Percentiles rank a stretch among this genome's conserved stretches.
Evolutionary conservation across 345 rosid species (phyloP).

Genomic region (Eucalyptus polyanthemos): DNA sequence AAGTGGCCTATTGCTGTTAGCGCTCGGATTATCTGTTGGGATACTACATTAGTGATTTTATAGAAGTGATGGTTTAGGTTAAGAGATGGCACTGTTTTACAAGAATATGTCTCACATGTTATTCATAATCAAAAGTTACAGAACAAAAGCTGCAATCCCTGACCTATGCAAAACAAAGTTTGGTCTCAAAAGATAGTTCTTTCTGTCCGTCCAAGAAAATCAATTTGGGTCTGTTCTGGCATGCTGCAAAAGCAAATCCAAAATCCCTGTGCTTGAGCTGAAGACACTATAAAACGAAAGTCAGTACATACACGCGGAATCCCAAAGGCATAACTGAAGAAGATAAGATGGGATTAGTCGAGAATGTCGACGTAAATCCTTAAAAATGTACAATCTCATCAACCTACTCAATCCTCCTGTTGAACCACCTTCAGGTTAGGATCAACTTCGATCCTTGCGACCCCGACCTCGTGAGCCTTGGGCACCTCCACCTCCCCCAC

Average conservation of each 20-base stretch:
- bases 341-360: not conserved
- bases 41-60: not conserved
- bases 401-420: not conserved
- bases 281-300: not conserved
- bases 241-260: not conserved
- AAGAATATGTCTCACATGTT: not conserved
- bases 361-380: not conserved
- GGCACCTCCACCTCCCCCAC: constrained; percentile 63
- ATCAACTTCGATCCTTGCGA: constrained; percentile 55
- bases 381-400: not conserved
- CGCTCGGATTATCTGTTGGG: not conserved
- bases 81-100: too few relatives aligned
- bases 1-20: not conserved
- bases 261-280: not conserved
- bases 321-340: not conserved
- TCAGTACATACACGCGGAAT: not conserved
- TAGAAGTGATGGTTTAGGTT: too few relatives aligned
- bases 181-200: too few relatives aligned
- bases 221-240: not conserved
- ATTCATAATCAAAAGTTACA: too few relatives aligned
- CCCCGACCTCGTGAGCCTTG: constrained; percentile 41
- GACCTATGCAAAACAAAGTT: not conserved
- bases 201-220: too few relatives aligned
- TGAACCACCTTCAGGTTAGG: constrained; percentile 8
- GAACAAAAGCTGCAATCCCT: too few relatives aligned